phyloP scores from a whole-genome alignment of 2,329 filamentous ascomycete species.

The Paecilomyces sp. region DNA sequence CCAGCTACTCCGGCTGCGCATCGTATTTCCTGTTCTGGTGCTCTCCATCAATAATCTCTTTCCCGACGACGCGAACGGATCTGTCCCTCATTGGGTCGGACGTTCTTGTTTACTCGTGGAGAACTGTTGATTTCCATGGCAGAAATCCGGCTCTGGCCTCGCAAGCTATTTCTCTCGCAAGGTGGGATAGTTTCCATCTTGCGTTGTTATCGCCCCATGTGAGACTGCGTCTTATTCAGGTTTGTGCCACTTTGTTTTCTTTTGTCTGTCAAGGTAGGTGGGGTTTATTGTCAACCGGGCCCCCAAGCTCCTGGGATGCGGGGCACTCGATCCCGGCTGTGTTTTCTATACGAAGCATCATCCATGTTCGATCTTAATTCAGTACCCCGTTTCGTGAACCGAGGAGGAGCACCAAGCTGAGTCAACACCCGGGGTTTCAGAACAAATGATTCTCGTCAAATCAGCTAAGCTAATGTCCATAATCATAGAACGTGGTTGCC shows the following conservation, averaged over 20 bases:
- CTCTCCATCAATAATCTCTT: background rate
- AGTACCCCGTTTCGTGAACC: background rate
- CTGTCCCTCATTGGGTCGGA: background rate
- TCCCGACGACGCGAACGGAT: background rate
- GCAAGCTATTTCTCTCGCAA: background rate
- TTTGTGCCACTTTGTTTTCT: background rate
- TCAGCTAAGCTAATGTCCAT: background rate
- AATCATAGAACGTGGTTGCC: background rate
- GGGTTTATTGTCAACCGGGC: no score
- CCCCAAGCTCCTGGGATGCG: no score
- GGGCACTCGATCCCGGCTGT: no score
- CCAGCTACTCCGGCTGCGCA: background rate
- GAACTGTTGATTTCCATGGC: background rate
- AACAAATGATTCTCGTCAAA: background rate
- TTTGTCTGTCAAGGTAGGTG: background rate
- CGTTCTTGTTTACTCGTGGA: background rate
- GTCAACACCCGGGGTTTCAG: background rate
- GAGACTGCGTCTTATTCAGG: background rate
- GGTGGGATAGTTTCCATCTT: background rate
- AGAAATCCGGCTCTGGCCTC: background rate
- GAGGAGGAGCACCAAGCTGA: background rate
- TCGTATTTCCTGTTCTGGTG: background rate
- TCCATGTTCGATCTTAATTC: background rate
- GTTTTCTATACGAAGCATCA: no score
- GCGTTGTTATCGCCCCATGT: background rate